These are phyloP conservation scores for Phytopythium cucurbitacearum DNA, from an alignment of 352 stramenopile genomes.

Conservation along the genomic window DNA sequence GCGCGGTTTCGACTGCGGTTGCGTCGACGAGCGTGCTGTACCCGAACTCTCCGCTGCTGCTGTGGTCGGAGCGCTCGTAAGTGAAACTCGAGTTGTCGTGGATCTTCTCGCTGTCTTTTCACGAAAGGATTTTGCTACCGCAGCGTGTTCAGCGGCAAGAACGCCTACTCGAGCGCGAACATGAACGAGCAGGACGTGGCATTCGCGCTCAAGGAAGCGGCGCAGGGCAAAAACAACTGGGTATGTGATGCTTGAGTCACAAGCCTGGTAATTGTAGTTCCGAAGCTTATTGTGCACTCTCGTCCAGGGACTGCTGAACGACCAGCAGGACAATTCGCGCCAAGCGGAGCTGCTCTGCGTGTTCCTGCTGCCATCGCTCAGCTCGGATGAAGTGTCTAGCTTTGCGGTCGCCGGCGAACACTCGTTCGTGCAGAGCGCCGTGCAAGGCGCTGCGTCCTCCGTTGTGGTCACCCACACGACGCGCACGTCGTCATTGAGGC, in stretches of 20 bases:
- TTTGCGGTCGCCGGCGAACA: conserved; percentile 15
- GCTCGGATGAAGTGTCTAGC: conserved; percentile 35
- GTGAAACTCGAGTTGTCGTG: conserved; percentile 12
- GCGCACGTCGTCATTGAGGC: conserved; percentile 35
- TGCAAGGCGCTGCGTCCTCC: conserved; percentile 46
- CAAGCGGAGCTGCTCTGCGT: conserved; percentile 50
- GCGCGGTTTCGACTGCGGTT: conserved; percentile 15
- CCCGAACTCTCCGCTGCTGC: conserved; percentile 50
- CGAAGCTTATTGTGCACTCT: not conserved
- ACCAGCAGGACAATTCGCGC: conserved; percentile 7
- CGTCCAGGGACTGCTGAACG: conserved; percentile 32
- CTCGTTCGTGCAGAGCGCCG: conserved; percentile 45
- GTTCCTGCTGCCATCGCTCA: conserved; percentile 44
- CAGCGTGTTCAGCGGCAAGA: conserved; percentile 41
- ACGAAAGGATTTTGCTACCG: not conserved
- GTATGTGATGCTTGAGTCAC: conserved; percentile 13
- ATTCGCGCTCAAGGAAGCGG: conserved; percentile 20
- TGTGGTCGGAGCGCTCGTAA: conserved; percentile 68
- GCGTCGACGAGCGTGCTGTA: conserved; percentile 22
- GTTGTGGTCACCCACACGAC: conserved; percentile 75
- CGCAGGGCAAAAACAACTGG: conserved; percentile 24
- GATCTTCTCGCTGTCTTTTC: conserved; percentile 1
- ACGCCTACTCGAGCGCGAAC: conserved; percentile 41
- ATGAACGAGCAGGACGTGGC: conserved; percentile 38
- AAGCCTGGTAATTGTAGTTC: not conserved